Evolutionary conservation across 805 yeast species (phyloP), one percentile per base, ranked within the genome.

Genomic region (Soucietia sequanensis): DNA sequence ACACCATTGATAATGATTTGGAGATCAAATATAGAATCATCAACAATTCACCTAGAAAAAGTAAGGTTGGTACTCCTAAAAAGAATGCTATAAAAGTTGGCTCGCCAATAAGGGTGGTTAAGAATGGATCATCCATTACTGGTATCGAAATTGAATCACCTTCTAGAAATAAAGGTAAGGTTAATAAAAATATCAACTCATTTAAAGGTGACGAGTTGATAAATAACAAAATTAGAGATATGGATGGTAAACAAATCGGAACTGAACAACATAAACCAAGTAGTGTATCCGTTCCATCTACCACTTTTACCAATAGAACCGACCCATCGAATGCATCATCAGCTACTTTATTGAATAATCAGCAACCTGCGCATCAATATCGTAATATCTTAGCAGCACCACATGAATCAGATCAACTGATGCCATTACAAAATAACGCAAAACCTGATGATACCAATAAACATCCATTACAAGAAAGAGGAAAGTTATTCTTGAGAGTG

Each of bases 401-500:
- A n/a, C n/a, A n/a, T n/a, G n/a, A n/a, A n/a, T n/a, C n/a, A n/a
- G 18, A 16, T 12, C 33, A 27, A 13, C 31, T 35, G 38, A 18
- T 24, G 20, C 27, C 33, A 17, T 31, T 26, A 17, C 13, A 21
- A 5, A 8, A 12, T 19, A 27, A 22, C 4, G 9, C 30, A 27
- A 23, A 33, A 13, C 31, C n/a, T n/a, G 24, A 6, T 5, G 26
- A 17, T 15, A 34, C 29, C 25, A 23, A 28, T 3, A 42, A 35
- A 9, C 33, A 41, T 26, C 37, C 34, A 14, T 28, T 40, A 6
- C 39, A 36, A 11, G 77, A 75, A 38, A 57, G 76, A 33, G 88
- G 87, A 8, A 63, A 77, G 21, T 50, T 80, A 6, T 81, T 80
- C 54, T 48, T 81, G 26, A 58, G 74, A 29, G 58, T 81, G 10